Evolutionary conservation across 768 basidiomycete species (phyloP), one percentile per base, ranked within the genome.

Genomic region (Lactarius psammicola): DNA sequence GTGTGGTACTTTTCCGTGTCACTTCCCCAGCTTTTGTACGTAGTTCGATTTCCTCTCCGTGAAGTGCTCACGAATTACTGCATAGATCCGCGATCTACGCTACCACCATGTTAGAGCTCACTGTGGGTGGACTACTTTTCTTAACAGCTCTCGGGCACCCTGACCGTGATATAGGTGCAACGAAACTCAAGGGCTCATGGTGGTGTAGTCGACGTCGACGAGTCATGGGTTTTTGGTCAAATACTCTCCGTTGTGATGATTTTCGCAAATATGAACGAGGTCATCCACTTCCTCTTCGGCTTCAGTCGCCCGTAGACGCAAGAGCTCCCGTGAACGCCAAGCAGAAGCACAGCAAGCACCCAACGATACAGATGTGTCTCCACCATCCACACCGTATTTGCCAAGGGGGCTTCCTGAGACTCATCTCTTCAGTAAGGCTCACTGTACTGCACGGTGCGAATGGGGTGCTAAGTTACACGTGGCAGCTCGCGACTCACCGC

Each of bases 201-300:
- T 28, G 66, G 66, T 26, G 6, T 62, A 26, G 67, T 68, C 56
- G 0, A 4, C 0, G 4, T 60, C 11, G 54, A 62, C 20, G 3
- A 62, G 4, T 6, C 36, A 17, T 68, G 67, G 65, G 38, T 23
- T 4, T 67, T 68, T 51, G 67, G 67, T 17, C 67, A 68, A 53
- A 31, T 58, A 42, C 60, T 68, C n/a, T 4, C 67, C 20, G 31
- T 61, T 30, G 60, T 68, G 34, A 66, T 67, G 67, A 62, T 67
- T n/a, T 20, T 62, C 9, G 56, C 60, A 34, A 67, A 36, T 17
- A 4, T 58, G 1, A 68, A 67, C 3, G 67, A 68, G 44, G 2
- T 62, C 3, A 7, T 62, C 31, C 46, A 62, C 59, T 65, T 59
- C 66, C 0, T 65, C 34, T 20, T 67, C 13, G 63, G 54, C 36